These are phyloP conservation scores for Bimuria novae-zelandiae DNA, from an alignment of 2,329 filamentous ascomycete species.

Conservation along the genomic window DNA sequence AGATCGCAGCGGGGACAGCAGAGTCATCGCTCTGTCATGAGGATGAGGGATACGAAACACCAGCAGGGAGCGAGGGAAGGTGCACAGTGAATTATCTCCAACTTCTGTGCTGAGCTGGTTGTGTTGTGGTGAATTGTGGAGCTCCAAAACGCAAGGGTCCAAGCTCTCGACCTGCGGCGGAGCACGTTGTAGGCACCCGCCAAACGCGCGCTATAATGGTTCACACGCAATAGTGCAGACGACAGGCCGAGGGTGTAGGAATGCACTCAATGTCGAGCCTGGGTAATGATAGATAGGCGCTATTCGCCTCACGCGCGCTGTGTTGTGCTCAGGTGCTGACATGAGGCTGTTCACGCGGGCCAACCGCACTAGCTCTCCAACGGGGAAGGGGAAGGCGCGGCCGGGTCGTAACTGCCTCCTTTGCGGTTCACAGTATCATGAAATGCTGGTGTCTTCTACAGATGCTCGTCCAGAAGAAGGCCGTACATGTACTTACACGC, in stretches of 20 bases:
- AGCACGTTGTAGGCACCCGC: slow-evolving; percentile 21
- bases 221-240: neutral
- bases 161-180: slow-evolving; percentile 20
- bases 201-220: neutral
- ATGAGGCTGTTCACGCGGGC: slow-evolving; percentile 25
- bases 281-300: neutral
- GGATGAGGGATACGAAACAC: neutral
- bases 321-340: slow-evolving; percentile 19
- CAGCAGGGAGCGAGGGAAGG: neutral
- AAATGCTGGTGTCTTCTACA: no score
- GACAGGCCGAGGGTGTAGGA: slow-evolving; percentile 6
- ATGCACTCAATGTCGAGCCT: no score
- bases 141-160: slow-evolving; percentile 19
- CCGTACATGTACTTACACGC: no score
- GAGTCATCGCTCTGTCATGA: slow-evolving; percentile 5
- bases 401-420: slow-evolving; percentile 1
- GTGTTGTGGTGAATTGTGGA: slow-evolving; percentile 7
- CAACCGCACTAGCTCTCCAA: slow-evolving; percentile 10
- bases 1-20: slow-evolving; percentile 4
- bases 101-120: slow-evolving; percentile 1
- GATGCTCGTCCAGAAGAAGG: no score
- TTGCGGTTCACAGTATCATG: neutral
- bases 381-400: slow-evolving; percentile 20
- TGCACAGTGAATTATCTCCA: neutral
- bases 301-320: slow-evolving; percentile 25